Evolutionary conservation across 192 early-diverging fungal species (phyloP), one percentile per base, ranked within the genome.

Genomic region (Rhizophagus clarus): DNA sequence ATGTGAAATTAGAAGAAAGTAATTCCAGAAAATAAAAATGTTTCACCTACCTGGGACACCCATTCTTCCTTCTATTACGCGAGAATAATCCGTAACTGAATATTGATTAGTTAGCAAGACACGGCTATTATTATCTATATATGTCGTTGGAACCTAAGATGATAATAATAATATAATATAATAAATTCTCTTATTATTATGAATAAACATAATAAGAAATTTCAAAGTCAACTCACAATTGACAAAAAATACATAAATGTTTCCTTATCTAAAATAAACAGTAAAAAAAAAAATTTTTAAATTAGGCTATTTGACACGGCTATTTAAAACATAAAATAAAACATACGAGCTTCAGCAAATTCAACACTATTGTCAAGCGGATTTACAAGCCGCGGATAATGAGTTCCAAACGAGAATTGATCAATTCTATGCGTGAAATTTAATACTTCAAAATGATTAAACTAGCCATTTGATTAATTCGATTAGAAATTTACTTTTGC

Each of bases 341-440:
- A 76, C 84, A 74, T 87, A 93, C 92, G 68, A 63, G 85, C 70
- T 26, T 85, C 74, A 4, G 95, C 83, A 7, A 91, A 74, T 78
- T 97, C 94, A 51, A 94, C 79, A 56, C 91, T 95, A 63, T 90
- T 82, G 84, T 97, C 96, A 26, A 98, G 84, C 72, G 97, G 97
- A 82, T 98, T 98, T 49, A 91, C 85, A 28, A 98, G 85, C 51
- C 87, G 91, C 2, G 96, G 96, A 81, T 97, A 98, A 49, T 92
- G 81, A 11, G 83, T 84, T 45, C 97, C 97, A 87, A 97, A 98
- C 1, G 96, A 97, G 32, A 98, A 86, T 82, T 95, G 91, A 77
- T 97, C 93, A 56, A 98, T 95, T 62, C 92, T 91, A 85, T 98
- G 97, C 0, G 96, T 97, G 82, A 98, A 97, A 84, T 98, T 98